phyloP scores from a whole-genome alignment of 495 filamentous ascomycete genomes.

The Penicillium simplicissimum region DNA sequence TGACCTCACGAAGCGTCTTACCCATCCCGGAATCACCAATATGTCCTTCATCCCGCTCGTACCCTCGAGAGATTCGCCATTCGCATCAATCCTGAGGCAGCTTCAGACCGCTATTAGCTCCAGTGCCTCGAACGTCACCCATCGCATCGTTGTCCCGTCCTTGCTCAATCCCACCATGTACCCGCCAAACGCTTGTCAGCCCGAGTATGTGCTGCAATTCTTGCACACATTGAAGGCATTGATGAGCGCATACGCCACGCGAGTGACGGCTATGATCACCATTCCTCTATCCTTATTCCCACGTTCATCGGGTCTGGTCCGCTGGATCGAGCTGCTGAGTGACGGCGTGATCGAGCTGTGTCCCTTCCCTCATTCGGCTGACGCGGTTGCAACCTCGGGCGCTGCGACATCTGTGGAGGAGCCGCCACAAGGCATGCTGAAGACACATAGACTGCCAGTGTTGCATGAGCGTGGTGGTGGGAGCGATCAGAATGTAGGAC shows the following conservation, averaged over 20 bases:
- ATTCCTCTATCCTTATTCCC: slow-evolving; percentile 81
- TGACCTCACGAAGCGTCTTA: slow-evolving; percentile 83
- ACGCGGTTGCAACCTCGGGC: slow-evolving; percentile 54
- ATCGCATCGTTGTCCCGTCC: slow-evolving; percentile 81
- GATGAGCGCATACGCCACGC: slow-evolving; percentile 62
- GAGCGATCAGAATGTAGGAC: slow-evolving; percentile 64
- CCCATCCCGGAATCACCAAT: slow-evolving; percentile 54
- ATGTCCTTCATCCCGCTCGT: slow-evolving; percentile 59
- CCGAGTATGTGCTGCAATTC: slow-evolving; percentile 77
- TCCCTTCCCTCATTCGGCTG: slow-evolving; percentile 72
- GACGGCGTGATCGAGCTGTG: slow-evolving; percentile 89
- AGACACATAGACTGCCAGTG: slow-evolving; percentile 77
- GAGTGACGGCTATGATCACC: slow-evolving; percentile 74
- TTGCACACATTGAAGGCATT: slow-evolving; percentile 77
- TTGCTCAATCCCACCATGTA: slow-evolving; percentile 84
- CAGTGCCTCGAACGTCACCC: slow-evolving; percentile 61
- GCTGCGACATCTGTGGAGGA: slow-evolving; percentile 62
- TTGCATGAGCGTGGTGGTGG: slow-evolving; percentile 86
- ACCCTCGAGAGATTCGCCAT: slow-evolving; percentile 58
- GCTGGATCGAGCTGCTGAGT: slow-evolving; percentile 83
- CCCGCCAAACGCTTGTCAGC: slow-evolving; percentile 62
- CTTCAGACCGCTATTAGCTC: slow-evolving; percentile 59
- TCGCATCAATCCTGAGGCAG: slow-evolving; percentile 61
- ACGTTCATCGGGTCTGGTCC: slow-evolving; percentile 71
- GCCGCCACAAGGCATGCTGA: slow-evolving; percentile 81